Evolutionary conservation across 208 protist genomes (phyloP).

Genomic region (Porcisia deanei): DNA sequence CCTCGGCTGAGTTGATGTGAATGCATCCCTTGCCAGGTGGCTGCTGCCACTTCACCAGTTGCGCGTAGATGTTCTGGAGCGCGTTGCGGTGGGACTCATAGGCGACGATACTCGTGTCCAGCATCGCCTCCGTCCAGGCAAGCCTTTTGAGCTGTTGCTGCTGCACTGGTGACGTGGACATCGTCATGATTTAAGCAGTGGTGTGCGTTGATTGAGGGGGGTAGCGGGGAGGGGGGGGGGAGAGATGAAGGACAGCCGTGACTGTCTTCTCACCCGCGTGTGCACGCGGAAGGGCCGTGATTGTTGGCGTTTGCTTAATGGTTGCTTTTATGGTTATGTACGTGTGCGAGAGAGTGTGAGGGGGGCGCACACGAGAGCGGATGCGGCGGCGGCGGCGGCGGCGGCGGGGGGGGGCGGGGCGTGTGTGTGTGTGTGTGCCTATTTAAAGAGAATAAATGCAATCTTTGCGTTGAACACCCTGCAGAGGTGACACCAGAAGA

Average conservation of each 20-base stretch:
- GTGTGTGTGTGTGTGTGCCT: background rate
- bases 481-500: background rate
- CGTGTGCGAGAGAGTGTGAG: no score
- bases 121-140: slow-evolving; percentile 38
- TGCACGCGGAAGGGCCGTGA: background rate
- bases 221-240: background rate
- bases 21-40: slow-evolving; percentile 25
- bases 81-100: slow-evolving; percentile 55
- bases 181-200: background rate
- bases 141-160: slow-evolving; percentile 9
- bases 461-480: background rate
- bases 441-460: background rate
- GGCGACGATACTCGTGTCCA: slow-evolving; percentile 36
- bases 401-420: background rate
- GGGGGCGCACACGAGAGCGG: no score
- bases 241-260: background rate
- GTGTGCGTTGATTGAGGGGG: background rate
- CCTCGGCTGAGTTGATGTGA: slow-evolving; percentile 22
- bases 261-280: background rate
- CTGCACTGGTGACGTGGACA: background rate
- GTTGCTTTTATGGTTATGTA: background rate
- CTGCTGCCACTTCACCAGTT: slow-evolving; percentile 32
- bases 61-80: slow-evolving; percentile 38
- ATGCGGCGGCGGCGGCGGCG: background rate
- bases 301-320: background rate